Evolutionary conservation across 805 yeast genomes (phyloP).

Genomic region (Metschnikowia bowlesiae): DNA sequence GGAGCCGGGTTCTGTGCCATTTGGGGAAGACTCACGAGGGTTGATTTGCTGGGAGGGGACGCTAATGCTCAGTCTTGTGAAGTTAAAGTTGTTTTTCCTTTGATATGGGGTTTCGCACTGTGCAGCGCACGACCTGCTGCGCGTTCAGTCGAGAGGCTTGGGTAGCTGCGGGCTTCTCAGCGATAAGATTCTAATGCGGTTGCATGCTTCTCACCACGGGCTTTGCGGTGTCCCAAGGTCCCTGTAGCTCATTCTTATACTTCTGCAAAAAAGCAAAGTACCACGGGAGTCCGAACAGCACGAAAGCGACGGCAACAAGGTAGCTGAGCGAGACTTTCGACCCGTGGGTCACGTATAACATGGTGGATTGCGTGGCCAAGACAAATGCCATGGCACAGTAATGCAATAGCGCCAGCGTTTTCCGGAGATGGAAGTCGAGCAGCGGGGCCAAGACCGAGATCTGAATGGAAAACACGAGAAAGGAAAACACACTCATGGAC

Average conservation of each 20-base stretch:
- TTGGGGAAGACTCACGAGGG: neutral
- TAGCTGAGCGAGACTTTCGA: constrained; percentile 43
- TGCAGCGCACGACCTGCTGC: neutral
- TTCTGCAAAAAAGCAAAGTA: constrained; percentile 69
- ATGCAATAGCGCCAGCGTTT: constrained; percentile 24
- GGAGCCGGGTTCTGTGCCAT: constrained; percentile 10
- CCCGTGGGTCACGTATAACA: constrained; percentile 22
- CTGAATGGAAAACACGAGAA: constrained; percentile 69
- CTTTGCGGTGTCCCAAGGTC: constrained; percentile 90
- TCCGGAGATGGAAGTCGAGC: constrained; percentile 57
- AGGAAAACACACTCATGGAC: constrained; percentile 76
- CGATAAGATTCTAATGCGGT: neutral
- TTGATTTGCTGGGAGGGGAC: constrained; percentile 1
- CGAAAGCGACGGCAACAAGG: constrained; percentile 46
- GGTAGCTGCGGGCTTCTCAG: neutral
- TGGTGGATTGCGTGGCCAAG: constrained; percentile 23
- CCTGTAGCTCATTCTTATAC: constrained; percentile 81
- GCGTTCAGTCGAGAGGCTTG: neutral
- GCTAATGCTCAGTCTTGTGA: neutral
- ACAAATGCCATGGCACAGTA: constrained; percentile 23
- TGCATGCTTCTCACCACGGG: constrained; percentile 44
- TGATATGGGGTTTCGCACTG: constrained; percentile 1
- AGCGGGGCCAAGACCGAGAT: constrained; percentile 69
- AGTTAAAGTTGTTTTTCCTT: neutral
- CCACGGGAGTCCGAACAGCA: constrained; percentile 49